Evolutionary conservation across 1,284 basidiomycete genomes (phyloP).

Genomic region (Ceratobasidium sp.): DNA sequence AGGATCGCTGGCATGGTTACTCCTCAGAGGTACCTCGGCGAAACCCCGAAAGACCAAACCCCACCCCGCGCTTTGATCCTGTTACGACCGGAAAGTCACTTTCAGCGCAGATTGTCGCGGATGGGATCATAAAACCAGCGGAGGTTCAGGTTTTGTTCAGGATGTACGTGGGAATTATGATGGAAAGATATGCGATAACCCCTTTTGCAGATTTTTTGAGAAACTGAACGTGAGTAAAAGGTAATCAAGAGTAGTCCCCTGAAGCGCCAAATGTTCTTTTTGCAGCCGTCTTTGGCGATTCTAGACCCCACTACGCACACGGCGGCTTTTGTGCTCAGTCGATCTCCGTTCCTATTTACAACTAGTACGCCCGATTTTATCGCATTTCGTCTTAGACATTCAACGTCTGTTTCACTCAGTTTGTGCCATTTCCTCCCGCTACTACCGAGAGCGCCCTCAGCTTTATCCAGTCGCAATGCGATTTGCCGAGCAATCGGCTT

Average conservation of each 20-base stretch:
- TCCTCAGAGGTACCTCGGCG: too few species aligned
- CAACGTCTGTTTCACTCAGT: slow-evolving; percentile 60
- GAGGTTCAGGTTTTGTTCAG: slow-evolving; percentile 87
- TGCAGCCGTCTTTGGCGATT: slow-evolving; percentile 77
- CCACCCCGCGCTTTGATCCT: too few species aligned
- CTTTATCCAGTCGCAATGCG: slow-evolving; percentile 89
- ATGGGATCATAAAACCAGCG: slow-evolving; percentile 80
- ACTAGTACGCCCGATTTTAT: slow-evolving; percentile 69
- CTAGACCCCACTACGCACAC: slow-evolving; percentile 81
- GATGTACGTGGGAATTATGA: slow-evolving; percentile 68
- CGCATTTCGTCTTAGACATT: too few species aligned
- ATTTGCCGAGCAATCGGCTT: slow-evolving; percentile 83
- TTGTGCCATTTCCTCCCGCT: slow-evolving; percentile 81
- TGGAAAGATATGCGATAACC: slow-evolving; percentile 50
- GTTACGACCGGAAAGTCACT: too few species aligned
- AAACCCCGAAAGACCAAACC: too few species aligned
- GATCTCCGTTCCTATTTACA: slow-evolving; percentile 85
- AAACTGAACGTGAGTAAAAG: slow-evolving; percentile 71
- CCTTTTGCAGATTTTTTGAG: slow-evolving; percentile 71
- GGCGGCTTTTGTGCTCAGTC: slow-evolving; percentile 75
- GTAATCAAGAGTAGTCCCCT: background rate
- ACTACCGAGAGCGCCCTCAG: slow-evolving; percentile 78
- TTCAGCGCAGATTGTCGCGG: slow-evolving; percentile 85
- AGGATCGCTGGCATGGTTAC: too few species aligned
- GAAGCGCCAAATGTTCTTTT: slow-evolving; percentile 12